Conservation (phyloP, 1,284 basidiomycete species). For the Ganoderma sp. region DNA sequence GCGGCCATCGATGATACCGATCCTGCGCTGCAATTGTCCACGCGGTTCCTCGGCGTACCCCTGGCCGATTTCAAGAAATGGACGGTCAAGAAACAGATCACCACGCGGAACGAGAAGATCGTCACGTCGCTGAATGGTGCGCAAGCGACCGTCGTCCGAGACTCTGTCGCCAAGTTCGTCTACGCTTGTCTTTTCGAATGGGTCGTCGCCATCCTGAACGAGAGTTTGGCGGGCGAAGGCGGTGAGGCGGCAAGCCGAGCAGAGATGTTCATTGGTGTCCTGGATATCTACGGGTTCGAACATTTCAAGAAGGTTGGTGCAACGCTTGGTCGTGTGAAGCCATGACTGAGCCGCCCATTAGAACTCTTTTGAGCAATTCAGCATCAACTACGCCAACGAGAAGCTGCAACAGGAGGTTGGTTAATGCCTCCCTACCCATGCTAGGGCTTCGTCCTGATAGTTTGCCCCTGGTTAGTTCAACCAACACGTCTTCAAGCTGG, state of each 20-base stretch:
- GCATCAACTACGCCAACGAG: conserved; percentile 99
- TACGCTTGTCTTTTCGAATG: conserved; percentile 99
- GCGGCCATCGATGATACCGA: conserved; percentile 88
- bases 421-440: background rate
- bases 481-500: conserved; percentile 98
- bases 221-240: conserved; percentile 90
- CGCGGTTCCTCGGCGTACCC: conserved; percentile 90
- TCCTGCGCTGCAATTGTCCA: conserved; percentile 80
- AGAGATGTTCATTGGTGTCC: conserved; percentile 98
- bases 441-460: background rate
- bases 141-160: conserved; percentile 94
- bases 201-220: conserved; percentile 97
- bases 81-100: conserved; percentile 98
- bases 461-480: conserved; percentile 71
- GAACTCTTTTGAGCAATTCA: conserved; percentile 99
- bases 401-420: conserved; percentile 93
- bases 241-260: conserved; percentile 85
- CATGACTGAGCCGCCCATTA: conserved; percentile 38
- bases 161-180: conserved; percentile 98
- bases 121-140: conserved; percentile 84
- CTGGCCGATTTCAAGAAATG: conserved; percentile 98
- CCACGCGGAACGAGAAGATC: conserved; percentile 95
- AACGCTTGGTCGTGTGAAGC: conserved; percentile 12
- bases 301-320: conserved; percentile 87
- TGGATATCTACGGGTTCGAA: conserved; percentile 97